Evolutionary conservation across 2,329 filamentous ascomycete genomes (phyloP).

Genomic region (Colletotrichum lindemuthianum): DNA sequence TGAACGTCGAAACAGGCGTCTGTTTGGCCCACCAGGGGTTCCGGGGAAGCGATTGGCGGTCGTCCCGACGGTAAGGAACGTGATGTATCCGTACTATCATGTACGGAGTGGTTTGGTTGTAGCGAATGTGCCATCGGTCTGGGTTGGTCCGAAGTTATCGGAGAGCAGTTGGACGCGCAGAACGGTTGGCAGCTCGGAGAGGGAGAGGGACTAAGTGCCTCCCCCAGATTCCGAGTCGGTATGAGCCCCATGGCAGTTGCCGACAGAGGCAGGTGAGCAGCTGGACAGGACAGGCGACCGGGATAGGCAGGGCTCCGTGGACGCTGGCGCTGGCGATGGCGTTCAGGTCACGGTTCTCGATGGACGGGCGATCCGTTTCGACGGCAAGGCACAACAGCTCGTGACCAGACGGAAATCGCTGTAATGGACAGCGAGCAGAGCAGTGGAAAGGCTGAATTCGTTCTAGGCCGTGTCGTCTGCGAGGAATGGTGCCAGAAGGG

Average conservation of each 20-base stretch:
- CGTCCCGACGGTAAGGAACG: slow-evolving; percentile 26
- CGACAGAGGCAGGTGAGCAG: slow-evolving; percentile 22
- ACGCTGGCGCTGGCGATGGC: slow-evolving; percentile 6
- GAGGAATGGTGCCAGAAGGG: slow-evolving; percentile 24
- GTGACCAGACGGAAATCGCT: slow-evolving; percentile 32
- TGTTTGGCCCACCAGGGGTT: slow-evolving; percentile 19
- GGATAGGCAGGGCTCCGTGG: slow-evolving; percentile 18
- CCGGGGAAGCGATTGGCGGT: slow-evolving; percentile 32
- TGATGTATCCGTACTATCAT: neutral
- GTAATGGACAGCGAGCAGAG: slow-evolving; percentile 25
- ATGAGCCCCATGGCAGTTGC: neutral
- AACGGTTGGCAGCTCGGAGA: neutral
- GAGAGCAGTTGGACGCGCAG: slow-evolving; percentile 14
- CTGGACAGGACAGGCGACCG: slow-evolving; percentile 22
- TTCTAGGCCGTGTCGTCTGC: slow-evolving; percentile 27
- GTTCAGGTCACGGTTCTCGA: slow-evolving; percentile 16
- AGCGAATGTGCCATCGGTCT: neutral
- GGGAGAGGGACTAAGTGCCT: too few species aligned
- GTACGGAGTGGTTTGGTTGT: neutral
- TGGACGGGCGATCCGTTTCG: slow-evolving; percentile 33
- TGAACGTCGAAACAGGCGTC: slow-evolving; percentile 21
- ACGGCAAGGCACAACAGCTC: slow-evolving; percentile 25
- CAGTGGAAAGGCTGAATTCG: slow-evolving; percentile 18
- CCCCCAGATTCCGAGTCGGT: too few species aligned
- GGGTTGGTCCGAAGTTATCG: slow-evolving; percentile 31